Conservation (phyloP, 2,329 filamentous ascomycete genomes). For the Trichoderma sp. region DNA sequence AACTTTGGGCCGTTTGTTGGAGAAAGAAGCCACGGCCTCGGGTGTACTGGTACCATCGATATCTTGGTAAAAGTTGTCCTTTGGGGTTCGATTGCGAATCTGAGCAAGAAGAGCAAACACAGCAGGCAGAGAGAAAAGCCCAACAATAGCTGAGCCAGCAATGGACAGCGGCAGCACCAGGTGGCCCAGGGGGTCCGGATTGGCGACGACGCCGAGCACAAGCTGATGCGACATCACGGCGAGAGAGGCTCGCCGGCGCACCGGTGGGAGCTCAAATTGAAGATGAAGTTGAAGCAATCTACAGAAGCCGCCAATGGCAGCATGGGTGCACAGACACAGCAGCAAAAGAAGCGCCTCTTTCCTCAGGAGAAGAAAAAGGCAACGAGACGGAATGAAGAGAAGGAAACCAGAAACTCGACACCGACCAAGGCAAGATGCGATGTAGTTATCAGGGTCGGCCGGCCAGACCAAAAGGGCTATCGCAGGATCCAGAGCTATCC, state of each 20-base stretch:
- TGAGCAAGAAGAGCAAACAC: conserved; percentile 35
- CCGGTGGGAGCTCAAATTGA: conserved; percentile 9
- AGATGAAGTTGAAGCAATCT: not conserved
- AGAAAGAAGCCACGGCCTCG: conserved; percentile 61
- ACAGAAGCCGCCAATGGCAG: not conserved
- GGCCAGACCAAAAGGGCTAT: not conserved
- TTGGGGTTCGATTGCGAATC: conserved; percentile 34
- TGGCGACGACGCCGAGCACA: not conserved
- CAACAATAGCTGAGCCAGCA: conserved; percentile 35
- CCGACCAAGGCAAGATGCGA: not conserved
- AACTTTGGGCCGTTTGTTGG: conserved; percentile 55
- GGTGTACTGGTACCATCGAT: conserved; percentile 66
- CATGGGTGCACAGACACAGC: not conserved
- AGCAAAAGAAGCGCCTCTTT: not conserved
- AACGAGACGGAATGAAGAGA: not conserved
- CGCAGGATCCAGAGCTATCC: conserved; percentile 11
- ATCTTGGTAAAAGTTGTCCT: conserved; percentile 60
- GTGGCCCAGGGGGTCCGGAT: not conserved
- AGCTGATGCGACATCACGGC: conserved; percentile 11
- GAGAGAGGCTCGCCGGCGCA: conserved; percentile 4
- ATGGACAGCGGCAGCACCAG: conserved; percentile 30
- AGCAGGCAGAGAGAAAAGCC: conserved; percentile 39
- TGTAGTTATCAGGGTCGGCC: conserved; percentile 5
- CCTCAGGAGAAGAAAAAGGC: not conserved
- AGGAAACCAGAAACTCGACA: not conserved